Percentiles rank a stretch among this genome's conserved stretches.
These are phyloP conservation scores for Teratosphaeria nubilosa DNA, from an alignment of 2,329 filamentous ascomycete genomes.

Conservation along the genomic window DNA sequence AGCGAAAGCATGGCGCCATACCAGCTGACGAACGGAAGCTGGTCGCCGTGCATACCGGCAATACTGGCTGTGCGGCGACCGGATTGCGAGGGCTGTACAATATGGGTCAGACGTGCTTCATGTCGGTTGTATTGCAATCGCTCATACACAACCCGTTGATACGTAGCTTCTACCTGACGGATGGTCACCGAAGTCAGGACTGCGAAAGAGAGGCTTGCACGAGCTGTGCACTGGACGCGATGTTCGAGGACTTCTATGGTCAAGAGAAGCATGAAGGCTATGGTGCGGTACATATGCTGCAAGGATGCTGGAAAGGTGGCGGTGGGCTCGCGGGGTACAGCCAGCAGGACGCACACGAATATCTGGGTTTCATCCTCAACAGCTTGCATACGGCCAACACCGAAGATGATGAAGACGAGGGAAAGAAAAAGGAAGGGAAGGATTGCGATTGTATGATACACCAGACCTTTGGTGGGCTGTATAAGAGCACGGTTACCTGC, in stretches of 20 bases:
- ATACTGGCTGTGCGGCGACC: constrained; percentile 73
- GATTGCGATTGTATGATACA: constrained; percentile 84
- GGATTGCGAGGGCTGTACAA: constrained; percentile 91
- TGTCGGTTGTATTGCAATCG: constrained; percentile 89
- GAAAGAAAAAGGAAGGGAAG: constrained; percentile 16
- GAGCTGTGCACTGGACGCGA: constrained; percentile 51
- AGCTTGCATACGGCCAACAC: constrained; percentile 72
- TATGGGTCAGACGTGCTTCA: constrained; percentile 96
- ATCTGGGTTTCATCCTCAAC: constrained; percentile 90
- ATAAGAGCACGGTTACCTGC: constrained; percentile 84
- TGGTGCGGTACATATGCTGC: constrained; percentile 78
- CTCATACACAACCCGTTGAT: constrained; percentile 89
- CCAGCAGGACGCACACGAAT: constrained; percentile 95
- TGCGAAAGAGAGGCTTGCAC: constrained; percentile 53
- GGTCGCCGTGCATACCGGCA: constrained; percentile 66
- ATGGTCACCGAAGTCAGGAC: constrained; percentile 71
- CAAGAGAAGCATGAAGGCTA: constrained; percentile 78
- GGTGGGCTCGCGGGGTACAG: constrained; percentile 68
- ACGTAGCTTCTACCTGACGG: constrained; percentile 82
- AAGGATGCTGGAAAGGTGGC: constrained; percentile 76
- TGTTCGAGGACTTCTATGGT: constrained; percentile 55
- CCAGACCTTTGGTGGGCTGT: constrained; percentile 85
- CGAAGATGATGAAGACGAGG: constrained; percentile 40
- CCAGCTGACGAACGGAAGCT: constrained; percentile 61
- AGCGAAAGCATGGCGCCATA: constrained; percentile 47